Percentiles rank a stretch among this genome's conserved stretches.
Conservation (phyloP, 495 filamentous ascomycete genomes). For the Penicillium malachiteum region DNA sequence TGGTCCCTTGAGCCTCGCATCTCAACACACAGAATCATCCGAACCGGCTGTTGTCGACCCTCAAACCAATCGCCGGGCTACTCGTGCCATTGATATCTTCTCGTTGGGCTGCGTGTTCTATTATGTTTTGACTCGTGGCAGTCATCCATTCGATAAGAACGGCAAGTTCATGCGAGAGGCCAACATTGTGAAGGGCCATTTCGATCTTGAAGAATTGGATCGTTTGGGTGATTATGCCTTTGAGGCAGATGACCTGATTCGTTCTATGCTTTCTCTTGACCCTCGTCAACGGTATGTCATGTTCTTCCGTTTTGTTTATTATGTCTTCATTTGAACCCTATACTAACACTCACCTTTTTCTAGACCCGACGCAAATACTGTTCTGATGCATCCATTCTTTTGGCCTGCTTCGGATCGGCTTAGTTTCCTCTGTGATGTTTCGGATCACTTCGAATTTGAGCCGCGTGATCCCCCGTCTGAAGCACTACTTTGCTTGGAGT, state of each 20-base stretch:
- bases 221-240: constrained; percentile 75
- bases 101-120: constrained; percentile 94
- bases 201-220: constrained; percentile 68
- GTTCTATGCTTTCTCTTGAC: constrained; percentile 74
- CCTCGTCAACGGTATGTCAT: constrained; percentile 58
- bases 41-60: constrained; percentile 61
- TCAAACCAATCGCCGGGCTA: constrained; percentile 75
- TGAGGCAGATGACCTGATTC: constrained; percentile 83
- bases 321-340: not conserved
- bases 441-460: constrained; percentile 93
- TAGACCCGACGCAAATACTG: constrained; percentile 67
- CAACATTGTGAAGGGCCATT: constrained; percentile 87
- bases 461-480: constrained; percentile 73
- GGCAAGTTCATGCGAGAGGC: constrained; percentile 93
- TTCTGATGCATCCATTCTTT: constrained; percentile 94
- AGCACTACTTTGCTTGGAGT: constrained; percentile 64
- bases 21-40: constrained; percentile 51
- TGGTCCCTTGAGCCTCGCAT: constrained; percentile 30
- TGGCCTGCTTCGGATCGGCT: constrained; percentile 86
- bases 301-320: not conserved
- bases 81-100: constrained; percentile 94
- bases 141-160: constrained; percentile 92
- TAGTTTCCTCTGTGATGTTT: constrained; percentile 87
- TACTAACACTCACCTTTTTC: not conserved
- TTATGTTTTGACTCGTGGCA: constrained; percentile 87